Base-by-base conservation (phyloP, 225 moss, liverwort and hornwort species). In the Neckera pumila region DNA sequence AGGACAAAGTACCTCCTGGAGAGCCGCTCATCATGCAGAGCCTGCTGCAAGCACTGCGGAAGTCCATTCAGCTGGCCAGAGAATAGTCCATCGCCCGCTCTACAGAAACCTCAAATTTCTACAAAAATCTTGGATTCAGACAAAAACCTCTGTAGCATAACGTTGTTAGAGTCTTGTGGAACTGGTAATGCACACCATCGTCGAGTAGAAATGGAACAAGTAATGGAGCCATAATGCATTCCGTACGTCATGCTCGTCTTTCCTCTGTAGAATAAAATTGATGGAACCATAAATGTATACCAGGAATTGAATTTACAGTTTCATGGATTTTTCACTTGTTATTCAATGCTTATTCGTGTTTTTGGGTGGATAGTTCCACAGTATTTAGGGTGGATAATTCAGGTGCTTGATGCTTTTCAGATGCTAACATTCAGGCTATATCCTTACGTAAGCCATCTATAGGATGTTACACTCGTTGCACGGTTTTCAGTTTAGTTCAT, bases 1-100 rank as follows among this genome's bases (percentile, higher is more conserved):
- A 96, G 89, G 90, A 95, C 88, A 63, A 83, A 79, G 97, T 95
- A 6, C 97, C 98, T 13, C 97, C 98, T 7, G 98, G 95, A 23
- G 98, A 98, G 86, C 92, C 95, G 17, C 16, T 94, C 36, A 97
- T 98, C 69, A 98, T 98, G 98, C 98, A 98, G 86, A 98, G 98
- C 90, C 90, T 98, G 76, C 91, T 98, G 49, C 91, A 90, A 91
- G 98, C 97, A 78, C 88, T 98, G 67, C 93, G 94, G 53, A 95
- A 91, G 83, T 86, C 97, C 82, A 87, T 98, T 58, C 82, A 84
- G 60, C 87, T 95, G 57, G 93, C 96, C 75, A 89, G 96, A 83
- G 76, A 92, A 83, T 94, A 89, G 54, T 30, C 11, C 58, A 30
- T 34, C 36, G 4, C 4, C 60, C 8, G 16, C 54, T 60, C 49